Evolutionary conservation across 306 rosid genomes (phyloP), one percentile per base, ranked within the genome.

Genomic region (Astragalus glycyphyllos): DNA sequence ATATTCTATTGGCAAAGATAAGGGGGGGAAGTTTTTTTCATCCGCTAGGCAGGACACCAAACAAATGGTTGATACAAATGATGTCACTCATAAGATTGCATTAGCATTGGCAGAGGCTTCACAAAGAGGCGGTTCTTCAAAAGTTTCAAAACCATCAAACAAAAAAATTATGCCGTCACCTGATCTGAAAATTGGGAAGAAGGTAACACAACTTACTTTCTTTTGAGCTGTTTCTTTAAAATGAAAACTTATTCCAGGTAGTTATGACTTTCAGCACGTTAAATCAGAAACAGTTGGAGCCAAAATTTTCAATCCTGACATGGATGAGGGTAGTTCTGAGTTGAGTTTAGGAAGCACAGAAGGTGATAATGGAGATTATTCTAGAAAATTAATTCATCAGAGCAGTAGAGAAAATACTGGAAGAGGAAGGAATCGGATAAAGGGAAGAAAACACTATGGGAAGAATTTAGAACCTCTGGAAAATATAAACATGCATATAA

Each of bases 81-180:
- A 83, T 73, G 94, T 83, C 84, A 79, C 91, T 76, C 91, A 86
- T 73, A 89, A 86, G 86, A 66, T 87, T 84, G 94, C 94, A 37
- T 83, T 91, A 77, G 96, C 81, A 31, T 80, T 94, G 82, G 80
- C 96, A 2, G 92, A 87, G 83, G 91, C 96, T 73, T 94, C 96
- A 34, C 86, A 91, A 56, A 81, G 88, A 82, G 90, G 87, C 58
- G 90, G 88, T 53, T 80, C 97, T 59, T 83, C 92, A 31, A 84
- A 87, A 64, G 75, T 76, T 78, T 81, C 86, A 68, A 84, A 78
- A 79, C 82, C 87, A 59, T 82, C 92, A 44, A 82, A 80, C 70
- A 83, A 80, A 73, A 90, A 81, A 73, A 29, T 73, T 55, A 29
- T 40, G 45, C 74, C 82, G 50, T 82, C 95, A 58, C 87, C 87